These are phyloP conservation scores for Hyphodiscus sp. DNA, from an alignment of 2,329 filamentous ascomycete species.

Conservation along the genomic window DNA sequence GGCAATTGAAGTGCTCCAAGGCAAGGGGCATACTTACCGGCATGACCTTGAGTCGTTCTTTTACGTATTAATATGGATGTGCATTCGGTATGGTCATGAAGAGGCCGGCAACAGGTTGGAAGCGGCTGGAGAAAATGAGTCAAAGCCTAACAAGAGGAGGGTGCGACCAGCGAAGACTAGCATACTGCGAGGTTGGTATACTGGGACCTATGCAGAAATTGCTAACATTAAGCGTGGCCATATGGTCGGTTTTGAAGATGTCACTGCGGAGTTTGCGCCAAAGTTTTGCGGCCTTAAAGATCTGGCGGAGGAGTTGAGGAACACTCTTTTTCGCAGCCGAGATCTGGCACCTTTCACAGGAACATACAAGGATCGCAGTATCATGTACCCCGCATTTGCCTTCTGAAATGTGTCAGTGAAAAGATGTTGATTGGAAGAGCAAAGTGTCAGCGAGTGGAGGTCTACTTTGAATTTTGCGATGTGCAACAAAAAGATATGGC, in stretches of 20 bases:
- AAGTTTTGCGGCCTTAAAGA: conserved; percentile 22
- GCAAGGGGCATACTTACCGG: conserved; percentile 4
- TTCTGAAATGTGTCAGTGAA: too few species aligned
- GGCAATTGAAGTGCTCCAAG: conserved; percentile 13
- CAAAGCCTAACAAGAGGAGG: conserved; percentile 12
- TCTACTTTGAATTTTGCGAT: too few species aligned
- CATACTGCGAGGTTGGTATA: conserved; percentile 23
- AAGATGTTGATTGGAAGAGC: too few species aligned
- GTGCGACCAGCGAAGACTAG: conserved; percentile 5
- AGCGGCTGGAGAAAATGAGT: neutral
- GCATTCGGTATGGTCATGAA: conserved; percentile 16
- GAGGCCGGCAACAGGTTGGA: too few species aligned
- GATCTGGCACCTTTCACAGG: conserved; percentile 20
- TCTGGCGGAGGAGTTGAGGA: conserved; percentile 9
- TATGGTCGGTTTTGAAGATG: conserved; percentile 20
- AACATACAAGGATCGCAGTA: conserved; percentile 13
- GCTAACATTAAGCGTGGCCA: conserved; percentile 15
- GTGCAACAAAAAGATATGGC: too few species aligned
- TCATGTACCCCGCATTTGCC: too few species aligned
- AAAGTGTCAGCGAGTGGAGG: too few species aligned
- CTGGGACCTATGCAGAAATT: conserved; percentile 23
- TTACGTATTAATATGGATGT: too few species aligned
- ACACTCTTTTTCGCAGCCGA: conserved; percentile 18
- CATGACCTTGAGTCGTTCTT: too few species aligned
- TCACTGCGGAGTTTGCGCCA: conserved; percentile 24